These are phyloP conservation scores for Rhodotorula taiwanensis DNA, from an alignment of 768 basidiomycete species.

Conservation along the genomic window DNA sequence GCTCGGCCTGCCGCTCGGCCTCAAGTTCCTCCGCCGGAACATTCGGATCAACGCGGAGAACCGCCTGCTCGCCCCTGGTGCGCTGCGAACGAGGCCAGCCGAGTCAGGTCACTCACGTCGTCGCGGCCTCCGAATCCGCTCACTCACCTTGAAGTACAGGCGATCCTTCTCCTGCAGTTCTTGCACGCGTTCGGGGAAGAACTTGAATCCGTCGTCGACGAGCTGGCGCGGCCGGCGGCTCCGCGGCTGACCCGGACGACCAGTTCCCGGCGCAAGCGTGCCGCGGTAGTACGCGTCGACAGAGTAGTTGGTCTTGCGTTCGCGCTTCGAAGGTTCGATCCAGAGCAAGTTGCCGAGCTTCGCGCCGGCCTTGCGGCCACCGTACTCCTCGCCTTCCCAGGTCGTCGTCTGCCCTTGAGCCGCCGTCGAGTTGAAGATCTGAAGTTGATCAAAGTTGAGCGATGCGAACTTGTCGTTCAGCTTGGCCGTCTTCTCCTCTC, in stretches of 20 bases:
- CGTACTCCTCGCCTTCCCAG: constrained; percentile 41
- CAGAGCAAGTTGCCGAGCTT: constrained; percentile 47
- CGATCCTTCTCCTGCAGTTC: constrained; percentile 81
- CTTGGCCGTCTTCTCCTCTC: constrained; percentile 60
- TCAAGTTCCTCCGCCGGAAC: constrained; percentile 80
- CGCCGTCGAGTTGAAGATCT: constrained; percentile 75
- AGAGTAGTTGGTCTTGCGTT: constrained; percentile 85
- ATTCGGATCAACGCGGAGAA: constrained; percentile 60
- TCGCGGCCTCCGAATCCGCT: neutral
- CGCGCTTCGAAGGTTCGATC: constrained; percentile 79
- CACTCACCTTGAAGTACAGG: constrained; percentile 64
- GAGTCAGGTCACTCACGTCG: neutral
- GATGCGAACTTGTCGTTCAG: constrained; percentile 87
- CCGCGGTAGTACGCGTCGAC: constrained; percentile 95
- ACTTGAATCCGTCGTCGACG: constrained; percentile 86
- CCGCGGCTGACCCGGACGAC: constrained; percentile 64
- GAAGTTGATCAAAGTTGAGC: constrained; percentile 86
- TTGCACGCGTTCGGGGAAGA: constrained; percentile 74
- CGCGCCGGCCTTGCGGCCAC: constrained; percentile 20
- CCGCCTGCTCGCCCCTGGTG: constrained; percentile 44
- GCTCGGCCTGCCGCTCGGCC: constrained; percentile 67
- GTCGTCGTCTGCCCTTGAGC: constrained; percentile 27
- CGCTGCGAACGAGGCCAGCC: constrained; percentile 37
- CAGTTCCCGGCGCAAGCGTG: constrained; percentile 59
- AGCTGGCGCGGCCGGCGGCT: constrained; percentile 86